These are phyloP conservation scores for Ustilago xerochloae DNA, from an alignment of 1,284 basidiomycete genomes.

Conservation along the genomic window DNA sequence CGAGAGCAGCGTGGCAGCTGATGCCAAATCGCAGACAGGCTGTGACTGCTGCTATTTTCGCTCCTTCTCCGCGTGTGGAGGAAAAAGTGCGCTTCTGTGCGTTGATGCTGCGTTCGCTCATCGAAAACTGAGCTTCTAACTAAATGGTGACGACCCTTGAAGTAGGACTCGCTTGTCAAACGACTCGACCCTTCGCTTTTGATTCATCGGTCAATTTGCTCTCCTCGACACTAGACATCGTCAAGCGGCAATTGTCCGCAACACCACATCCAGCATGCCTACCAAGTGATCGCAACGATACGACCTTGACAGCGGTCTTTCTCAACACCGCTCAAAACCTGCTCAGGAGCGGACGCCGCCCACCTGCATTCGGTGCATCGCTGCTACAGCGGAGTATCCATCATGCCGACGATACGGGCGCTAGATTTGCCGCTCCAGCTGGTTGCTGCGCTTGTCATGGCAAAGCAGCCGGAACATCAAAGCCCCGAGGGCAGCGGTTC, in stretches of 20 bases:
- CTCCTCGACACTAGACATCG: neutral
- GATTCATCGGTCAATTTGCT: neutral
- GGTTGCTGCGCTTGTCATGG: constrained; percentile 1
- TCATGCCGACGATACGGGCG: constrained; percentile 23
- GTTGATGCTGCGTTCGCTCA: too few species aligned
- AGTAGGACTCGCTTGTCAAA: neutral
- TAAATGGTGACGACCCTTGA: too few species aligned
- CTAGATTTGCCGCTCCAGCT: constrained; percentile 10
- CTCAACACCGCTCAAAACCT: neutral
- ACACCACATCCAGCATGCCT: neutral
- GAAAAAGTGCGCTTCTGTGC: neutral
- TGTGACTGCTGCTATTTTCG: neutral
- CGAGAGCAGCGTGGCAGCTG: neutral
- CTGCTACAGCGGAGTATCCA: neutral
- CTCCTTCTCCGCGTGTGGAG: neutral
- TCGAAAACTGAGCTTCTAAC: constrained; percentile 3
- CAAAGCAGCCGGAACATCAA: constrained; percentile 14
- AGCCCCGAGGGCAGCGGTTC: constrained; percentile 68
- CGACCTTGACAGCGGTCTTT: neutral
- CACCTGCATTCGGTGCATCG: neutral
- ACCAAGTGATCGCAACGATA: neutral
- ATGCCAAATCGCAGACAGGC: neutral
- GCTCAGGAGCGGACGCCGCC: too few species aligned
- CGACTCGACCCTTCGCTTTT: neutral
- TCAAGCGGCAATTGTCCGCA: neutral